These are phyloP conservation scores for Dipteronia sinensis DNA, from an alignment of 345 rosid genomes.

Conservation along the genomic window DNA sequence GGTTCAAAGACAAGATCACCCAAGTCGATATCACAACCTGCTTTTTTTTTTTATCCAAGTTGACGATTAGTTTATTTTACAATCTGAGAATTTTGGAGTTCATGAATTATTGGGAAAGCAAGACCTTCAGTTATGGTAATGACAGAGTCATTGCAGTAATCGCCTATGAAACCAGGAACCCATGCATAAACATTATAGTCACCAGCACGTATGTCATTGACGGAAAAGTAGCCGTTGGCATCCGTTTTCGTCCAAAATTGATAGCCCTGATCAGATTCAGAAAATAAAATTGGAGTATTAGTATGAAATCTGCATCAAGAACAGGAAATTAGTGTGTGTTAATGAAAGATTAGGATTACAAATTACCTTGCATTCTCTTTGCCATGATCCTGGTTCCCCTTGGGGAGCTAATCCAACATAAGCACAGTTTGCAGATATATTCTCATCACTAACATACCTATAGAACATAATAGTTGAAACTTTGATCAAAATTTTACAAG, in stretches of 20 bases:
- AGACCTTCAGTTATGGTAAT: constrained; percentile 63
- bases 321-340: neutral
- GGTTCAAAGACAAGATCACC: constrained; percentile 62
- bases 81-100: neutral
- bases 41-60: neutral
- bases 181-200: constrained; percentile 72
- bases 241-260: constrained; percentile 84
- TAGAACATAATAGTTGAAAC: neutral
- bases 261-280: constrained; percentile 45
- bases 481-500: neutral
- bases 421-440: constrained; percentile 53
- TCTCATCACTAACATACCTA: constrained; percentile 36
- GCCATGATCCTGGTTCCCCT: constrained; percentile 88
- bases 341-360: neutral
- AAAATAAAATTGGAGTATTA: neutral
- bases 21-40: constrained; percentile 58
- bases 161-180: constrained; percentile 74
- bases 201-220: constrained; percentile 49
- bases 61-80: neutral
- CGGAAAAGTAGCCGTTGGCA: constrained; percentile 52
- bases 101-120: neutral
- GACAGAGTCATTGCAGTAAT: constrained; percentile 43
- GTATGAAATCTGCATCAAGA: neutral
- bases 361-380: constrained; percentile 66
- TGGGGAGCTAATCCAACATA: constrained; percentile 77